Evolutionary conservation across 225 moss, liverwort and hornwort genomes (phyloP), one percentile per base, ranked within the genome.

Genomic region (Antitrichia curtipendula): DNA sequence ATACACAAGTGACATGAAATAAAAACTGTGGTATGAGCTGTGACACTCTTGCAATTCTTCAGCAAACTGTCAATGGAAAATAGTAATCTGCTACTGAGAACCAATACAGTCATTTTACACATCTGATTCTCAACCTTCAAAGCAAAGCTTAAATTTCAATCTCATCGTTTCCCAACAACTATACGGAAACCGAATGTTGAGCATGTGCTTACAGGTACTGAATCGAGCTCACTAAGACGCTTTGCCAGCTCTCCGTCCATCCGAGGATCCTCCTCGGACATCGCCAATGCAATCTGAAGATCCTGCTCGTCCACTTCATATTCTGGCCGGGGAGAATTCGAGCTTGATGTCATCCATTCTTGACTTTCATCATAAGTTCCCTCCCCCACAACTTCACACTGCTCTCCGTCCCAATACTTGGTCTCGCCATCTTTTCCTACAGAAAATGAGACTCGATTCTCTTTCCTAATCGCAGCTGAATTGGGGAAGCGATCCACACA

Each of bases 171-270:
- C 54, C 53, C 77, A 72, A 74, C 24, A 45, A 58, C 13, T 2
- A 64, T 57, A 53, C 27, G 68, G 38, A 36, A 61, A 40, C 49
- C 49, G 14, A 40, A 28, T 25, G 61, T 43, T 25, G 36, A 36
- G 81, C 25, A 52, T 54, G 73, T 84, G 82, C 95, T 93, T 92
- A 98, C 98, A 86, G 91, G 90, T 63, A 96, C 95, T 58, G 98
- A 92, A 56, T 98, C 96, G 53, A 98, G 90, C 87, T 96, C 94
- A 75, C 93, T 93, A 9, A 97, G 93, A 58, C 98, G 97, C 86
- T 91, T 96, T 36, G 95, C 96, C 60, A 98, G 94, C 95, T 96
- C 97, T 91, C 93, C 90, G 88, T 98, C 94, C 81, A 91, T 82
- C 22, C 86, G 91, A 75, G 94, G 94, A 80, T 96, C 92, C 79